Evolutionary conservation across 345 rosid genomes (phyloP).

Genomic region (Salix udensis): DNA sequence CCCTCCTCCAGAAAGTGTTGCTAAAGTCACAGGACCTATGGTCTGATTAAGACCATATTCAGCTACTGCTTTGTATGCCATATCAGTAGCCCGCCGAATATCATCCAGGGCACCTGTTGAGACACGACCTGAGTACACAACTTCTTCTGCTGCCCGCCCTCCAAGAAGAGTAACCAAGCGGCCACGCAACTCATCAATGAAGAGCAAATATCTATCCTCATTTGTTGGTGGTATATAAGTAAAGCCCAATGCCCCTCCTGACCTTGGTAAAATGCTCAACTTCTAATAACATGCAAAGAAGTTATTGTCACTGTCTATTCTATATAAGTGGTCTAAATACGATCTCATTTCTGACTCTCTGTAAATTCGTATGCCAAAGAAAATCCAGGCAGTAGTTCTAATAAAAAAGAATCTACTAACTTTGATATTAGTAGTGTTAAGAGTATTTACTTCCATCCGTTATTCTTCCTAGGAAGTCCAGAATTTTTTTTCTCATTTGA

Average conservation of each 20-base stretch:
- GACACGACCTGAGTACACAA: constrained; percentile 81
- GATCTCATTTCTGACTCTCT: neutral
- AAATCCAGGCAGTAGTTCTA: neutral
- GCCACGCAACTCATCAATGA: constrained; percentile 88
- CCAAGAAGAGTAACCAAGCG: constrained; percentile 95
- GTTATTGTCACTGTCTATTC: neutral
- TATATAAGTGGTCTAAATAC: neutral
- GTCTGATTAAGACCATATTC: constrained; percentile 92
- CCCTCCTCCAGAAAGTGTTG: constrained; percentile 84
- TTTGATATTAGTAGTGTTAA: neutral
- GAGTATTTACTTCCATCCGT: neutral
- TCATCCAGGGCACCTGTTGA: constrained; percentile 92
- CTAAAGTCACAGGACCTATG: constrained; percentile 81
- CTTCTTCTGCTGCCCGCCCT: constrained; percentile 98
- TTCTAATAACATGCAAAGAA: constrained; percentile 45
- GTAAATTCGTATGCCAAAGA: neutral
- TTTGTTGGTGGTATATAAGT: constrained; percentile 74
- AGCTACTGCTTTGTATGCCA: constrained; percentile 96
- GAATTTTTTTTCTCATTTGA: neutral
- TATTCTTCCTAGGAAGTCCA: neutral
- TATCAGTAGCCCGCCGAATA: constrained; percentile 85
- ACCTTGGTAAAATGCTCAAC: constrained; percentile 92
- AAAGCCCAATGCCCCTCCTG: constrained; percentile 96
- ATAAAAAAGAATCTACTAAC: neutral
- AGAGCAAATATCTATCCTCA: constrained; percentile 90